Evolutionary conservation across 495 filamentous ascomycete genomes (phyloP), one percentile per base, ranked within the genome.

Genomic region (Talaromyces proteolyticus): DNA sequence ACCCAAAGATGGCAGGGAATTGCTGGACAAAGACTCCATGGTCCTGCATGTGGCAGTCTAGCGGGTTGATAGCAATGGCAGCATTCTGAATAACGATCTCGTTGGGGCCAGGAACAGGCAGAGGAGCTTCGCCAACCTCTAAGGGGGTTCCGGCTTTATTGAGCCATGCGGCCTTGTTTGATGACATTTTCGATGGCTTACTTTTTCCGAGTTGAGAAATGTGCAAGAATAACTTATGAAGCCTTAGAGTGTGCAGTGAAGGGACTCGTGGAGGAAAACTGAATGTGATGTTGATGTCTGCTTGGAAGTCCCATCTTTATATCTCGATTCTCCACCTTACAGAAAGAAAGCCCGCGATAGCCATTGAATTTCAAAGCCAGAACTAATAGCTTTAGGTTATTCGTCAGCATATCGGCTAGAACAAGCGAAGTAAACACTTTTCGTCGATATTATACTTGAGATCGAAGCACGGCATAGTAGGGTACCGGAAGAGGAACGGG

Each of bases 21-120:
- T 57, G 42, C 25, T 59, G 57, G 4, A 63, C 14, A 37, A 56
- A 55, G 29, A 58, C 36, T 4, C 62, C 58, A 17, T 47, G 36
- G 23, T 61, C 49, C 44, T 69, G 63, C 46, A 65, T 62, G 12
- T 62, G 54, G 38, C 45, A 53, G 55, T 73, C 69, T 40, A 66
- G 41, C 0, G 66, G 73, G 47, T 78, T 78, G 37, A 78, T 60
- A 18, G 70, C 73, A 11, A 73, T 56, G 14, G 72, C 73, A 39
- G 50, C 36, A 42, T 63, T 67, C 45, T 67, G 66, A 36, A 77
- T 55, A 3, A 70, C 57, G 25, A 76, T 24, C 42, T 75, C 60
- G 21, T 57, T 54, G 0, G 61, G 46, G 5, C 59, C 63, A 3
- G 70, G 53, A 18, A 45, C 56, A 17, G 66, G 62, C 36, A 68